These are phyloP conservation scores for Diaporthe eres DNA, from an alignment of 2,329 filamentous ascomycete species.

Conservation along the genomic window DNA sequence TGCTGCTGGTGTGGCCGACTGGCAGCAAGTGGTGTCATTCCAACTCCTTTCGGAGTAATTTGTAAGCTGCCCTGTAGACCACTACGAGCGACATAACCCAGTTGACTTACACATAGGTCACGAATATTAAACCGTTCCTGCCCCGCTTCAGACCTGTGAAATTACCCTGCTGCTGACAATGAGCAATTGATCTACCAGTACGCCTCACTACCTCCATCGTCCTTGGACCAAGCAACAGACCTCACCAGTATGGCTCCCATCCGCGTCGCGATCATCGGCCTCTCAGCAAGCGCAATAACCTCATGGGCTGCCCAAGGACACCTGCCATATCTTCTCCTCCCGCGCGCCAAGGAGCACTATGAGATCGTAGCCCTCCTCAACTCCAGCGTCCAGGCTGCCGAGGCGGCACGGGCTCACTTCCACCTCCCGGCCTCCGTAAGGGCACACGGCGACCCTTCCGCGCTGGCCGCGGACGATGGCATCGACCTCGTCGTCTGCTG, in stretches of 20 bases:
- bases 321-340: constrained; percentile 54
- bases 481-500: constrained; percentile 63
- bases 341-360: constrained; percentile 54
- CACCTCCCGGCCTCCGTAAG: constrained; percentile 54
- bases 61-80: not conserved
- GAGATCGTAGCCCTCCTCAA: constrained; percentile 65
- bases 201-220: not conserved
- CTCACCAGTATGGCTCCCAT: constrained; percentile 46
- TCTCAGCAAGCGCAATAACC: constrained; percentile 34
- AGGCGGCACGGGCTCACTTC: constrained; percentile 57
- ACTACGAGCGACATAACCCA: not conserved
- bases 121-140: not conserved
- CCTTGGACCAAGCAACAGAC: not conserved
- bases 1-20: not conserved
- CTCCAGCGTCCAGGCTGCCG: constrained; percentile 57
- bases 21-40: not conserved
- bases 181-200: not conserved
- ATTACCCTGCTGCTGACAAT: not conserved
- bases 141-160: not conserved
- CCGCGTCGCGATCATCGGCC: constrained; percentile 47
- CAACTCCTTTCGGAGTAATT: not conserved
- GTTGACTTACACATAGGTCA: not conserved
- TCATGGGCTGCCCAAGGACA: constrained; percentile 49
- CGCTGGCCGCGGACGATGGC: constrained; percentile 60
- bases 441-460: constrained; percentile 58